Evolutionary conservation across 768 basidiomycete genomes (phyloP).

Genomic region (Psilocybe cubensis): DNA sequence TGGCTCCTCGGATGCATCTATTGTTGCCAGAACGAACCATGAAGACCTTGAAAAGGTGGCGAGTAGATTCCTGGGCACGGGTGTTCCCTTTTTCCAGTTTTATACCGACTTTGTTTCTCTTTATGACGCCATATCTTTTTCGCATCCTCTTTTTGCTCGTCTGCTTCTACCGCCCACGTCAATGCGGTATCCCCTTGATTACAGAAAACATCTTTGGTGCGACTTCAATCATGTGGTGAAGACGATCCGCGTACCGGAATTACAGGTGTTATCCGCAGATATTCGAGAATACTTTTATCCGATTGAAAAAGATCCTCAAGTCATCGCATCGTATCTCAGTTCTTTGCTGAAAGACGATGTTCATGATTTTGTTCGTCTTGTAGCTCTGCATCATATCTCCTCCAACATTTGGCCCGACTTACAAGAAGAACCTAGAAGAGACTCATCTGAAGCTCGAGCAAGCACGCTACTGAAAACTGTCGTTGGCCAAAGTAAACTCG

Average conservation of each 20-base stretch:
- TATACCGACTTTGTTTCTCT: constrained; percentile 90
- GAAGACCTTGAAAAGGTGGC: constrained; percentile 47
- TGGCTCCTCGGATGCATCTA: constrained; percentile 18
- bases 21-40: constrained; percentile 4
- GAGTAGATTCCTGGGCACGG: constrained; percentile 58
- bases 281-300: constrained; percentile 73
- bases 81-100: constrained; percentile 89
- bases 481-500: constrained; percentile 49
- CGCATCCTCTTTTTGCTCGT: constrained; percentile 72
- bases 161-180: constrained; percentile 79
- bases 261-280: constrained; percentile 55
- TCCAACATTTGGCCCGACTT: constrained; percentile 76
- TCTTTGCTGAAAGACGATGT: constrained; percentile 50
- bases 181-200: constrained; percentile 80
- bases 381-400: constrained; percentile 83
- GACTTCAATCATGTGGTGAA: constrained; percentile 73
- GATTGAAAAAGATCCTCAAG: constrained; percentile 59
- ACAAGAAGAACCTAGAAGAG: constrained; percentile 16
- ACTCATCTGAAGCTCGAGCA: constrained; percentile 36
- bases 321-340: constrained; percentile 67
- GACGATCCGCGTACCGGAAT: constrained; percentile 55
- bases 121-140: constrained; percentile 92
- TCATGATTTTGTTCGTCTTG: constrained; percentile 62
- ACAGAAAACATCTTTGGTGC: constrained; percentile 81
- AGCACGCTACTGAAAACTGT: constrained; percentile 55